Conservation (phyloP, 2,329 filamentous ascomycete genomes). For the Endoconidiophora laricicola region DNA sequence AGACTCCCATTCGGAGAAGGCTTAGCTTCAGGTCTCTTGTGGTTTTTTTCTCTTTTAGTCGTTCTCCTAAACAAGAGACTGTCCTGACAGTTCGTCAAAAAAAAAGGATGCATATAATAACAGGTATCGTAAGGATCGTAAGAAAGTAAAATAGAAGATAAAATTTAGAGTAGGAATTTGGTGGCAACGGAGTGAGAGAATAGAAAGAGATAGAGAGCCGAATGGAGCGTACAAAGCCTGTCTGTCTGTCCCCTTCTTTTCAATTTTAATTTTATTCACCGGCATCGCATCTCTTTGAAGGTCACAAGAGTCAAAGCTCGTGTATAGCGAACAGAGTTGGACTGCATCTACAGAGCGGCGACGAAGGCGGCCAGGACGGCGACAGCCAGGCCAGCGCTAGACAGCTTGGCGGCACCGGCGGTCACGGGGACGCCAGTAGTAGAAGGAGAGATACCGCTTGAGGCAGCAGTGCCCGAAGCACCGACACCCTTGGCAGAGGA, state of each 20-base stretch:
- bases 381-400: conserved; percentile 2
- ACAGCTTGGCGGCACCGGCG: conserved; percentile 11
- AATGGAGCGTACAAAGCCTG: too few species aligned
- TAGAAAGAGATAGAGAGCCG: background rate
- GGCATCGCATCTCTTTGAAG: too few species aligned
- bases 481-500: background rate
- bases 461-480: conserved; percentile 7
- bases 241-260: too few species aligned
- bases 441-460: conserved; percentile 1
- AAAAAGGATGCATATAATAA: conserved; percentile 6
- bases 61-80: background rate
- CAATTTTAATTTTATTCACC: too few species aligned
- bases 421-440: conserved; percentile 11
- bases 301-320: too few species aligned
- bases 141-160: conserved; percentile 7
- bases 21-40: too few species aligned
- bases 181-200: background rate
- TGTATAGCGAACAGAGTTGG: too few species aligned
- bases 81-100: conserved; percentile 2
- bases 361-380: conserved; percentile 5
- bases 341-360: conserved; percentile 10
- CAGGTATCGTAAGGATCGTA: conserved; percentile 14
- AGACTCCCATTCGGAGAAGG: too few species aligned
- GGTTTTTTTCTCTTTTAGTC: too few species aligned
- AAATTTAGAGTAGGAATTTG: background rate